These are phyloP conservation scores for Cucumis cinereus DNA, from an alignment of 306 rosid species.

Conservation along the genomic window DNA sequence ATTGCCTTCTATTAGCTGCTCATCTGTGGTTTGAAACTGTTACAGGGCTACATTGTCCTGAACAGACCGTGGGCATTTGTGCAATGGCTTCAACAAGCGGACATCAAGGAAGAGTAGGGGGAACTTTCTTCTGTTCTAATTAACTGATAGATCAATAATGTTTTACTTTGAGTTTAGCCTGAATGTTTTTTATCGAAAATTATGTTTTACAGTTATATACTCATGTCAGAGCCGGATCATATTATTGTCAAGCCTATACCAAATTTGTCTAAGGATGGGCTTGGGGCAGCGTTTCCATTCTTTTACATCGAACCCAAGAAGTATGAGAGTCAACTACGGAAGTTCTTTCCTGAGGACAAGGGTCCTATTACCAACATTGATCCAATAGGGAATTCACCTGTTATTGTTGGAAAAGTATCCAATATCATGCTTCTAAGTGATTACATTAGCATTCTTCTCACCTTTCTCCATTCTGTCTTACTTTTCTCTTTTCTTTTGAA, in stretches of 20 bases:
- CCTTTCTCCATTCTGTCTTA: slow-evolving; percentile 5
- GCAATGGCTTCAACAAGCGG: slow-evolving; percentile 87
- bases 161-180: background rate
- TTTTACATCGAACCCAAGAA: slow-evolving; percentile 89
- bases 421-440: slow-evolving; percentile 1
- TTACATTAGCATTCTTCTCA: background rate
- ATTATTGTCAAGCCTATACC: slow-evolving; percentile 91
- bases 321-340: slow-evolving; percentile 60
- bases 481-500: background rate
- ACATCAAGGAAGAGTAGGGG: slow-evolving; percentile 90
- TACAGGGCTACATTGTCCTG: slow-evolving; percentile 96
- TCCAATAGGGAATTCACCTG: slow-evolving; percentile 97
- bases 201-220: slow-evolving; percentile 53
- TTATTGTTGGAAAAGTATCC: slow-evolving; percentile 81
- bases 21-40: background rate
- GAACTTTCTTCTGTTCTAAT: slow-evolving; percentile 10
- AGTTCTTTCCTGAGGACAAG: slow-evolving; percentile 60
- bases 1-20: background rate
- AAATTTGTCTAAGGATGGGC: slow-evolving; percentile 67
- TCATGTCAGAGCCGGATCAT: slow-evolving; percentile 97
- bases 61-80: slow-evolving; percentile 99
- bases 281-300: slow-evolving; percentile 97
- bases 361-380: slow-evolving; percentile 80
- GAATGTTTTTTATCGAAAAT: slow-evolving; percentile 2
- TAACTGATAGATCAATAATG: background rate